phyloP scores from a whole-genome alignment of 2,329 filamentous ascomycete species.

The Verruconis gallopava region DNA sequence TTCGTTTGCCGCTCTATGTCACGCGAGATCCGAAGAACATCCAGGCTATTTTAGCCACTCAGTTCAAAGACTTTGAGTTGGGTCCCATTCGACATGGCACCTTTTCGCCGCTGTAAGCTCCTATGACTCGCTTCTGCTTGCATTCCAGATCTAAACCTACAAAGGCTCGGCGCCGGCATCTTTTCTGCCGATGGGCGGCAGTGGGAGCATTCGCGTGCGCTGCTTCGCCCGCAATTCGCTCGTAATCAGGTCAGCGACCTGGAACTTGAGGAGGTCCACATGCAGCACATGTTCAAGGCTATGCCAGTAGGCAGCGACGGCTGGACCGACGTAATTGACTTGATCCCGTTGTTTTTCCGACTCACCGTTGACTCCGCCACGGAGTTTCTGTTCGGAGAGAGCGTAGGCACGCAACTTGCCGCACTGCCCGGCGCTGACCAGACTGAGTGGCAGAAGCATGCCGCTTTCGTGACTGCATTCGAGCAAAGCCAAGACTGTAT shows the following conservation, averaged over 20 bases:
- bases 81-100: slow-evolving; percentile 3
- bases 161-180: not conserved
- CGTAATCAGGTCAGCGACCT: slow-evolving; percentile 26
- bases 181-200: slow-evolving; percentile 22
- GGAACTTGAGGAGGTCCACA: slow-evolving; percentile 22
- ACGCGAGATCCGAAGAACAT: slow-evolving; percentile 23
- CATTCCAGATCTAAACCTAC: too few relatives aligned
- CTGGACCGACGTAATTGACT: slow-evolving; percentile 24
- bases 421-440: slow-evolving; percentile 9
- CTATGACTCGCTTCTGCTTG: not conserved
- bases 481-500: slow-evolving; percentile 6
- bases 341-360: slow-evolving; percentile 51
- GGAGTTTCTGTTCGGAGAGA: slow-evolving; percentile 52
- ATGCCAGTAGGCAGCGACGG: slow-evolving; percentile 13
- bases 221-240: slow-evolving; percentile 26
- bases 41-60: slow-evolving; percentile 11
- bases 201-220: slow-evolving; percentile 24
- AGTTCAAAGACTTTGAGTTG: slow-evolving; percentile 11
- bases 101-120: slow-evolving; percentile 8
- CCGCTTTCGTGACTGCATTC: slow-evolving; percentile 9
- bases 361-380: slow-evolving; percentile 56
- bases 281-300: slow-evolving; percentile 21
- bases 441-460: not conserved
- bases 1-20: slow-evolving; percentile 37
- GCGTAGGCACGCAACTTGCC: slow-evolving; percentile 13